Evolutionary conservation across 2,329 filamentous ascomycete species (phyloP), one percentile per base, ranked within the genome.

Genomic region (Aaosphaeria arxii): DNA sequence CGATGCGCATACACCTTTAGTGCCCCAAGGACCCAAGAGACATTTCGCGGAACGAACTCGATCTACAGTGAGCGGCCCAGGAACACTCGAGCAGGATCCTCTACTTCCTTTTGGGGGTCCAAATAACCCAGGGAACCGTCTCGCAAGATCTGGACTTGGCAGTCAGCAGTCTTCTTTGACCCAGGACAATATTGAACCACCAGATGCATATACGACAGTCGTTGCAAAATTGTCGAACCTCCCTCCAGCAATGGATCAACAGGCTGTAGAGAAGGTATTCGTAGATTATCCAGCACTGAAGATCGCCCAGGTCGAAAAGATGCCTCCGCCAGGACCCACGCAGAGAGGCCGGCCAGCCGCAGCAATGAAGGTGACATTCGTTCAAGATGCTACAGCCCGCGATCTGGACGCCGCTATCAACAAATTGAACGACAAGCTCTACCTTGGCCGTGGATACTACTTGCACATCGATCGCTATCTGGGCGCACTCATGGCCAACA

Each of bases 401-500:
- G 61, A 66, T 43, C 53, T 69, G 4, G 59, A 66, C 41, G 58
- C 60, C 13, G 66, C 62, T 9, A 63, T 67, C 57, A 59, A 61
- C 40, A 61, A 55, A 43, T 44, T 69, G 43, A 67, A 59, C 36
- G 64, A 67, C 44, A 69, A 67, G 51, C 64, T 59, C 30, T 69
- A 69, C 43, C 45, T 69, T 29, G 63, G 64, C 1, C 54, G 48
- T 35, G 66, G 66, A 32, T 66, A 67, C 41, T 69, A 67, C 46
- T 47, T 69, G 35, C 64, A 68, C 46, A 35, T 69, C 13, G 66
- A 69, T 45, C 56, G 64, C 40, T 68, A 65, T 43, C 50, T 65
- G 1, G 62, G 63, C 29, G 11, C 7, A 4, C 33, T 30, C 4
- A 17, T 39, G 17, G 30, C 30, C 5, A 35, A 42, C 4, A n/a